Evolutionary conservation across 352 stramenopile genomes (phyloP).

Genomic region (Globisporangium camurandrum): DNA sequence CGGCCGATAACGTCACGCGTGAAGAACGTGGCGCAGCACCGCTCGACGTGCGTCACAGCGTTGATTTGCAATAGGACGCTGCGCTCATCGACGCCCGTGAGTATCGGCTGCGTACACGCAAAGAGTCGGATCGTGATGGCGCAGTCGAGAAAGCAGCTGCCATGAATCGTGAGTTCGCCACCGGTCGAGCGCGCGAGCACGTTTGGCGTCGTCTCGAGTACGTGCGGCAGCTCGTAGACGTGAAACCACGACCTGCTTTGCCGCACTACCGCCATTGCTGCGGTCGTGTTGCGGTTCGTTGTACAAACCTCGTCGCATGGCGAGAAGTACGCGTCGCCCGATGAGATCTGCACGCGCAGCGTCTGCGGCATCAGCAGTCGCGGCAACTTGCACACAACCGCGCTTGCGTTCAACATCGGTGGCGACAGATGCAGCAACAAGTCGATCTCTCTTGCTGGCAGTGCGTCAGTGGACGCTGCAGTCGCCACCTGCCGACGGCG

Average conservation of each 20-base stretch:
- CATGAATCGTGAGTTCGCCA: conserved; percentile 37
- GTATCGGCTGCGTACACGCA: conserved; percentile 22
- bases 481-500: neutral
- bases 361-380: conserved; percentile 23
- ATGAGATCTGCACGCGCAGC: conserved; percentile 54
- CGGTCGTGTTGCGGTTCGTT: neutral
- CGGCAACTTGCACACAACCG: conserved; percentile 24
- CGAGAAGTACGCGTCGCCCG: conserved; percentile 49
- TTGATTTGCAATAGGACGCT: conserved; percentile 30
- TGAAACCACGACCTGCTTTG: conserved; percentile 19
- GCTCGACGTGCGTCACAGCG: conserved; percentile 15
- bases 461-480: neutral
- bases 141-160: conserved; percentile 35
- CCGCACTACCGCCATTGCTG: neutral
- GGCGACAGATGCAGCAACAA: conserved; percentile 58
- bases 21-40: conserved; percentile 28
- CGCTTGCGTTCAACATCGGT: conserved; percentile 32
- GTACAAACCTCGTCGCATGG: conserved; percentile 12
- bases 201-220: conserved; percentile 29
- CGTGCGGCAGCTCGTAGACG: conserved; percentile 35
- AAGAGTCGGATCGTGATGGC: conserved; percentile 41
- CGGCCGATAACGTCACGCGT: conserved; percentile 29
- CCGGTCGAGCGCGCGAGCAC: conserved; percentile 52
- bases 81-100: conserved; percentile 21
- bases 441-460: conserved; percentile 32